Conservation (phyloP, 805 yeast species). For the Yarrowia sp. region DNA sequence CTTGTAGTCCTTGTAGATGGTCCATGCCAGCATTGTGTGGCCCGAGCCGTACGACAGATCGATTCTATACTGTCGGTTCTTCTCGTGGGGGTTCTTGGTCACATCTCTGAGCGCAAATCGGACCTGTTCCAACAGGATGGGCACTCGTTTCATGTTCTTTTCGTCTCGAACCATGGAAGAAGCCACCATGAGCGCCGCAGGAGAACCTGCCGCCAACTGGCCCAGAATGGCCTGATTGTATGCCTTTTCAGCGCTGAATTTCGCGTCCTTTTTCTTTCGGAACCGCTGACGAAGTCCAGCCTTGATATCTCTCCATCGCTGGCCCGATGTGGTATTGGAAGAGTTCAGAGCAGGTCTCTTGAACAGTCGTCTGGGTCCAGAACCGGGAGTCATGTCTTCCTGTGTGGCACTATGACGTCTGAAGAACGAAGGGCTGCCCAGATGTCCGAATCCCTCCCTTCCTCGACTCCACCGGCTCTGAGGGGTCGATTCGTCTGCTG, state of each 20-base stretch:
- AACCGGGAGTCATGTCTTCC: background rate
- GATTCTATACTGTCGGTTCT: constrained; percentile 61
- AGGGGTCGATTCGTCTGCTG: constrained; percentile 11
- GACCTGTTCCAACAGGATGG: constrained; percentile 75
- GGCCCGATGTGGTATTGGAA: constrained; percentile 21
- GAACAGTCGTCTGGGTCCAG: constrained; percentile 24
- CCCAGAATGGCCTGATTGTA: constrained; percentile 35
- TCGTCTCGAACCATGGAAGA: constrained; percentile 80
- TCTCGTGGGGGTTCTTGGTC: constrained; percentile 50
- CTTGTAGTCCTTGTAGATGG: constrained; percentile 70
- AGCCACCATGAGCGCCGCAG: constrained; percentile 63
- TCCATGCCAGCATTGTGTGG: constrained; percentile 77
- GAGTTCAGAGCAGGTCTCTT: constrained; percentile 17
- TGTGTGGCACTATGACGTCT: constrained; percentile 23
- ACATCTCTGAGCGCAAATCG: constrained; percentile 62
- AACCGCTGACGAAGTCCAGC: constrained; percentile 31
- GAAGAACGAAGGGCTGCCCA: constrained; percentile 25
- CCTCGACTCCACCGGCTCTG: constrained; percentile 14
- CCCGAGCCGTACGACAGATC: constrained; percentile 92
- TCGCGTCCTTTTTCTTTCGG: constrained; percentile 31
- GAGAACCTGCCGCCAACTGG: constrained; percentile 53
- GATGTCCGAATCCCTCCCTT: constrained; percentile 22
- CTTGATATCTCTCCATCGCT: constrained; percentile 36
- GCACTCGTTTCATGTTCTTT: constrained; percentile 66
- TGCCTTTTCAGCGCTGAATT: constrained; percentile 13